Evolutionary conservation across 2,329 filamentous ascomycete genomes (phyloP).

Genomic region (Blastomyces parvus): DNA sequence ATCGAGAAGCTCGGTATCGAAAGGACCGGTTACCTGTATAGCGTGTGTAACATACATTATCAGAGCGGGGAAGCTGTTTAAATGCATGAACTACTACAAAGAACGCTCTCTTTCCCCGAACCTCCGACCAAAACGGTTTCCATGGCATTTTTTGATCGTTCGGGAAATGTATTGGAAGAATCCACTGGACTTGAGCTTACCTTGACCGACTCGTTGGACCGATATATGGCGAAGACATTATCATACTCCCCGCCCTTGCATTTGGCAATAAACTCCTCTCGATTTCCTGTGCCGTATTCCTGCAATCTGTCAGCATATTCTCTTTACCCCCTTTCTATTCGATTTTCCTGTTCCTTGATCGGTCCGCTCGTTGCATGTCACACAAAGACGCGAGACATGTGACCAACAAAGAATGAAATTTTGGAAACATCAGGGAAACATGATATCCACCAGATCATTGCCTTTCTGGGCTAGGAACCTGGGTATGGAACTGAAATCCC

Average conservation of each 20-base stretch:
- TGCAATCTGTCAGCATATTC: constrained; percentile 17
- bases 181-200: constrained; percentile 17
- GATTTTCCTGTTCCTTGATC: background rate
- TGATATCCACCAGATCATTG: background rate
- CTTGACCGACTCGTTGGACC: constrained; percentile 49
- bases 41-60: background rate
- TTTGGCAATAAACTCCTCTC: constrained; percentile 47
- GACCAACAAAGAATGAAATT: background rate
- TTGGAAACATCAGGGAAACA: background rate
- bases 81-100: background rate
- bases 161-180: background rate
- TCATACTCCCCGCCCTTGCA: constrained; percentile 47
- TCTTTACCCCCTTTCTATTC: background rate
- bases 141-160: no score
- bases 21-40: constrained; percentile 37
- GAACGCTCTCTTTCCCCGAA: background rate
- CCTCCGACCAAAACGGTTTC: background rate
- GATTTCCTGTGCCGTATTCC: constrained; percentile 46
- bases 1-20: constrained; percentile 40
- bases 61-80: background rate
- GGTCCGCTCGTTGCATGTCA: background rate
- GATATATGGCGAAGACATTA: constrained; percentile 48
- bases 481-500: background rate
- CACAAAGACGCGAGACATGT: background rate
- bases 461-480: background rate